Evolutionary conservation across 2,329 filamentous ascomycete genomes (phyloP), one percentile per base, ranked within the genome.

Genomic region (Aquanectria penicillioides): DNA sequence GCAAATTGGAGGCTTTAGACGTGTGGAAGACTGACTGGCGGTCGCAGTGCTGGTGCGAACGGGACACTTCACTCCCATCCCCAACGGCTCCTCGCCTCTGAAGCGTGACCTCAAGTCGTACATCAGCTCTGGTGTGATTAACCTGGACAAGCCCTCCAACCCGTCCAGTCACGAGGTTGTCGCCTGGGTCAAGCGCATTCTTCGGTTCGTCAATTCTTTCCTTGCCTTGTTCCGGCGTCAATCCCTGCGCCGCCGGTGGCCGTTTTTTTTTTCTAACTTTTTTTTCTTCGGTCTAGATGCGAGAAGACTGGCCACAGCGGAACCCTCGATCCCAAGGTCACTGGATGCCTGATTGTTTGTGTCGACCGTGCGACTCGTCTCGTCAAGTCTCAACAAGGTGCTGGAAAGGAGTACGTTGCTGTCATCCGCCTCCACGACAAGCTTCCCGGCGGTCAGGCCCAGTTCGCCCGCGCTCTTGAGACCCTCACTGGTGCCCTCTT

Each of bases 241-340:
- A 57, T 59, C 53, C 57, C 59, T 56, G 44, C 36, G 31, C 38
- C 33, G 28, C 25, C 18, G n/a, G 25, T 17, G n/a, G 23, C 47
- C 31, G n/a, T n/a, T 15, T 36, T 47, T 48, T 54, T 43, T 63
- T 66, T 50, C 65, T 47, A 3, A 23, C 23, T 54, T 17, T 43
- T 56, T 43, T 44, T 23, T 31, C 17, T 22, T 37, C 13, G 7
- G 13, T 53, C 18, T 52, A 79, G 77, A 63, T 75, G 72, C 64
- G 94, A 99, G 76, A 97, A 98, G 83, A 99, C 95, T 62, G 95
- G 95, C 69, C 95, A 99, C 86, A 97, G 93, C 70, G 95, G 95
- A 77, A 99, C 95, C 62, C 91, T 99, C 71, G 95, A 99, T 77
- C 94, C 94, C 74, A 98, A 97, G 82, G 95, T 99, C 74, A 99